Percentiles rank a stretch among this genome's conserved stretches.
Conservation (phyloP, 306 rosid genomes). For the Trifolium fragiferum region DNA sequence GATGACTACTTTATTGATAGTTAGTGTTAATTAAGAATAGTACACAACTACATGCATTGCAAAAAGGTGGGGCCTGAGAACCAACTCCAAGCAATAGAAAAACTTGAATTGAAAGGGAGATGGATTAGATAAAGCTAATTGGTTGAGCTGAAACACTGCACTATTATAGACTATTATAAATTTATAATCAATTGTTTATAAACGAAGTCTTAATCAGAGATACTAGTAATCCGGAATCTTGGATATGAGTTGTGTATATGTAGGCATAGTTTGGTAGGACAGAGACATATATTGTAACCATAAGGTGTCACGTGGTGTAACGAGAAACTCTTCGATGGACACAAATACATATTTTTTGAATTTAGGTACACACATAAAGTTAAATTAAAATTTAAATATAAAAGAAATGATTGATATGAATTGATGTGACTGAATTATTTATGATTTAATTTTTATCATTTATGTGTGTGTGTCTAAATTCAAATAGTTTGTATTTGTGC, state of each 20-base stretch:
- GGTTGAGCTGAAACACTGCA: slow-evolving; percentile 40
- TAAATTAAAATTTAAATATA: too few species aligned
- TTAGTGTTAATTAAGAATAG: not conserved
- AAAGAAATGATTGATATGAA: too few species aligned
- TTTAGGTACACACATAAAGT: too few species aligned
- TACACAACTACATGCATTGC: slow-evolving; percentile 22
- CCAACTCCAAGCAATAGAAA: slow-evolving; percentile 20
- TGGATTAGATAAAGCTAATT: slow-evolving; percentile 39
- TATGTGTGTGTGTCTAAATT: too few species aligned
- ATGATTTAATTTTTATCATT: too few species aligned
- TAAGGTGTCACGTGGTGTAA: slow-evolving; percentile 48
- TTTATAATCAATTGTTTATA: slow-evolving; percentile 11
- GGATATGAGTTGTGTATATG: slow-evolving; percentile 16
- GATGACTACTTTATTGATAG: not conserved
- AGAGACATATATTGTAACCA: slow-evolving; percentile 40
- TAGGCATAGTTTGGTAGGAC: slow-evolving; percentile 43
- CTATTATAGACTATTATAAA: too few species aligned
- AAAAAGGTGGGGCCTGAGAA: slow-evolving; percentile 36
- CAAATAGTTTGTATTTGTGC: too few species aligned
- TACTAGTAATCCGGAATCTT: not conserved
- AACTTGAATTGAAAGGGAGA: slow-evolving; percentile 8
- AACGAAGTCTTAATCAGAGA: slow-evolving; percentile 55
- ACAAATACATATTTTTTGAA: too few species aligned
- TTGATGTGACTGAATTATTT: too few species aligned
- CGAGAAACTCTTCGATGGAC: too few species aligned